Evolutionary conservation across 108 stramenopile genomes (phyloP).

Genomic region (Pseudonitzschia multiseries): DNA sequence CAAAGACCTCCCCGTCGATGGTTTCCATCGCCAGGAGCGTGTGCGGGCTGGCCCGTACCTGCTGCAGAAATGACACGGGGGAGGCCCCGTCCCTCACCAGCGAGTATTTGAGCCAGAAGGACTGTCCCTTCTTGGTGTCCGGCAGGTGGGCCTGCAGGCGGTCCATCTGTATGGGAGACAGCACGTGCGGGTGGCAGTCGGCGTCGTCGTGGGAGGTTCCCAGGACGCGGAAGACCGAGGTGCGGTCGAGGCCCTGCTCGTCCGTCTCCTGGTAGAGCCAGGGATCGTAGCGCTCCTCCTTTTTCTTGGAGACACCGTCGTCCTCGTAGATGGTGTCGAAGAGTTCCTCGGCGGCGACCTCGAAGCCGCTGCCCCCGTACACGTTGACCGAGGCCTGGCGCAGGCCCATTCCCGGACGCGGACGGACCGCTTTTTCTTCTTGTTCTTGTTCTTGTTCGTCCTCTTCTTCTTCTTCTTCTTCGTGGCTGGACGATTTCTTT

Average conservation of each 20-base stretch:
- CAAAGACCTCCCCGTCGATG: slow-evolving; percentile 75
- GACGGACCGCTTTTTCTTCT: neutral
- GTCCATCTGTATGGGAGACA: slow-evolving; percentile 59
- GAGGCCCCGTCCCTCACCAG: slow-evolving; percentile 61
- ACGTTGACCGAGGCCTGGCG: slow-evolving; percentile 24
- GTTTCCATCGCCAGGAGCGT: slow-evolving; percentile 75
- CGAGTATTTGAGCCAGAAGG: slow-evolving; percentile 67
- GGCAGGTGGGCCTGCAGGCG: slow-evolving; percentile 47
- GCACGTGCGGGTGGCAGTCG: slow-evolving; percentile 42
- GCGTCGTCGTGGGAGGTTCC: slow-evolving; percentile 55
- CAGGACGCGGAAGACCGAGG: slow-evolving; percentile 32
- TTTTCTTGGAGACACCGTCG: neutral
- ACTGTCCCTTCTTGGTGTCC: slow-evolving; percentile 31
- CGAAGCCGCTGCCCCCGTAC: slow-evolving; percentile 42
- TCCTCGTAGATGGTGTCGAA: slow-evolving; percentile 15
- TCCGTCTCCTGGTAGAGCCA: slow-evolving; percentile 18
- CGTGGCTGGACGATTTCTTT: neutral
- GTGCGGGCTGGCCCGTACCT: slow-evolving; percentile 45
- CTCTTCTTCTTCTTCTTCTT: neutral
- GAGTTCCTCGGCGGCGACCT: slow-evolving; percentile 27
- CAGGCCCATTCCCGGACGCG: neutral
- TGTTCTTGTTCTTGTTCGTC: neutral
- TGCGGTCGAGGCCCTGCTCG: slow-evolving; percentile 9
- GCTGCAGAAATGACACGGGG: slow-evolving; percentile 32
- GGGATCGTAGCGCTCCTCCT: slow-evolving; percentile 14